These are phyloP conservation scores for Candida qinlingensis DNA, from an alignment of 805 yeast species.

Conservation along the genomic window DNA sequence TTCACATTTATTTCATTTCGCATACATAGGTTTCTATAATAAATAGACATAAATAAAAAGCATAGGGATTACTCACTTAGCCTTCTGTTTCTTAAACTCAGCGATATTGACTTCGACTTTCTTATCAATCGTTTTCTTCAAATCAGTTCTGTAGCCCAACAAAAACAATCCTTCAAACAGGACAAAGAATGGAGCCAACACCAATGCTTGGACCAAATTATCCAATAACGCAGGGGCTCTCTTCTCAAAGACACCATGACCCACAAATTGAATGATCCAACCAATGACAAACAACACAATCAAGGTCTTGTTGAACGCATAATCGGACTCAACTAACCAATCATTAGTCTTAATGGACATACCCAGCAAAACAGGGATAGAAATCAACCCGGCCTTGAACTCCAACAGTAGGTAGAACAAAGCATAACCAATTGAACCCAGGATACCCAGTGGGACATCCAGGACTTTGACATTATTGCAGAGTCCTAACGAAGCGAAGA, in stretches of 20 bases:
- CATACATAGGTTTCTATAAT: background rate
- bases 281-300: constrained; percentile 40
- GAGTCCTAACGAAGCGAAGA: constrained; percentile 47
- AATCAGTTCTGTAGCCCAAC: constrained; percentile 55
- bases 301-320: constrained; percentile 8
- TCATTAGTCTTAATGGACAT: constrained; percentile 23
- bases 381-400: constrained; percentile 39
- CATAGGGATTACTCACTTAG: background rate
- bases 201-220: constrained; percentile 76
- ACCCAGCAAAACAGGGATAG: constrained; percentile 34
- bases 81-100: constrained; percentile 14
- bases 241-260: constrained; percentile 78
- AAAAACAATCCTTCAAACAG: constrained; percentile 68
- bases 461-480: constrained; percentile 25
- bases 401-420: constrained; percentile 58
- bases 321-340: constrained; percentile 18
- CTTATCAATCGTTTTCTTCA: constrained; percentile 29
- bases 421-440: constrained; percentile 43
- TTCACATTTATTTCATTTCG: background rate
- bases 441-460: constrained; percentile 40
- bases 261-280: constrained; percentile 84
- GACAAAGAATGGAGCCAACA: constrained; percentile 89
- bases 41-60: too few species aligned
- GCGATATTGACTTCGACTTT: constrained; percentile 30
- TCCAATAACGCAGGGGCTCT: constrained; percentile 86